Base-by-base conservation (phyloP, 176 grass and related monocot genomes). In the Musa beccarii region DNA sequence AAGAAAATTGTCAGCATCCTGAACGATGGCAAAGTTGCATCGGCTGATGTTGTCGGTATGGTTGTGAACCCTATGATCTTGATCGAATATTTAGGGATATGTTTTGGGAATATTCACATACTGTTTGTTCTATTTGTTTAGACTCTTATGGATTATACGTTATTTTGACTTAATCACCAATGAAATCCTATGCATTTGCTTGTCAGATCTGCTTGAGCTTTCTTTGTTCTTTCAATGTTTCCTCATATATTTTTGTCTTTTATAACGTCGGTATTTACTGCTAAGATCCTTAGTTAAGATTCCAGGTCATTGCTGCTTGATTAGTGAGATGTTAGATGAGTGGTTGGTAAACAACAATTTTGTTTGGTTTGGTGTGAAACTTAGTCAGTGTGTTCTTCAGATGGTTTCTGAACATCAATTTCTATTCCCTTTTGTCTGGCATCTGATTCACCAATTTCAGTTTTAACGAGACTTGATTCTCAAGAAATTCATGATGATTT, bases 1-100 rank as follows among this genome's bases (percentile, higher is more conserved):
- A 97, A 92, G 84, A 93, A 93, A 88, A 90, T 97, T 81, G 81
- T 93, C 59, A 83, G 81, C 19, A 85, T 83, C 10, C 82, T 97
- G 64, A 97, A 97, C 67, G 82, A 88, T 75, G 90, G 81, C 52
- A 88, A 90, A 78, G 90, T 93, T 67, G 85, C 93, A 15, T 85
- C 90, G 10, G 84, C 92, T 66, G 84, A 97, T 62, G 82, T 86
- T 62, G 93, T 90, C 51, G 93, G 93, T 92, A 77, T 67, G 49
- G 10, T 62, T 63, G 4, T 11, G 54, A 34, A 10, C 23, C 25
- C 10, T 14, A 14, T n/a, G 29, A 50, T 53, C 15, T 72, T 51
- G 9, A 19, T 52, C 8, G 17, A 16, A 43, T 51, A 17, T 28
- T 29, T 51, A 56, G 7, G 53, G 7, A 24, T 1, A n/a, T 59